Base-by-base conservation (phyloP, 2,329 filamentous ascomycete species). In the Hypoxylon sp. region DNA sequence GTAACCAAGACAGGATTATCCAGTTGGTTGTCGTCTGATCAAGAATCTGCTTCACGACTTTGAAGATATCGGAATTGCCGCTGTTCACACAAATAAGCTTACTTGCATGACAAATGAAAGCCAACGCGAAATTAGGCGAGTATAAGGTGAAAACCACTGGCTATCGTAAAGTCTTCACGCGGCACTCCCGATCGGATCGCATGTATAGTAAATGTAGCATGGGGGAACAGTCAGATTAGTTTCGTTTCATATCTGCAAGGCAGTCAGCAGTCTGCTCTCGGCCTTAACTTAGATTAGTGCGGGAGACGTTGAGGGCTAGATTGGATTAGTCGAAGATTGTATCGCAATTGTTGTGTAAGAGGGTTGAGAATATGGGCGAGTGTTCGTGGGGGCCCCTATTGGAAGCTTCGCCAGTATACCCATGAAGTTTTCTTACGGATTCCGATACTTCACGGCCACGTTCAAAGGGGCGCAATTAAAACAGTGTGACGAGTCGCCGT, bases 201-300 rank as follows among this genome's bases (percentile, higher is more conserved):
- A 30, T 17, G 20, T 19, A 21, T 31, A n/a, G n/a, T n/a, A n/a
- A 20, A 20, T 20, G 20, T 25, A 5, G 5, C 7, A 9, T 15
- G 12, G 16, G 9, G 8, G 31, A 11, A 38, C 36, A 34, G 9
- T 23, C 19, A 3, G 8, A 8, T 5, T 12, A 16, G 34, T 29
- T 30, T 7, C n/a, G n/a, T 25, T 37, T 40, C 25, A 35, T 19
- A 27, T n/a, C 38, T 45, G 4, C n/a, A 16, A 25, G 20, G 30
- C 23, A 17, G 9, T 38, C 8, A 46, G 40, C 16, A 29, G 8
- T 7, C 15, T 4, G 4, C 19, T 19, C 13, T 11, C 13, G 9
- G 7, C 12, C 3, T 23, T 6, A 1, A 6, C 6, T 13, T 30
- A 7, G 5, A 12, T 36, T 9, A 21, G 17, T 26, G 29, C 7